Percentiles rank a stretch among this genome's conserved stretches.
Evolutionary conservation across 805 yeast genomes (phyloP).

Genomic region (Candida xiaguanensis): DNA sequence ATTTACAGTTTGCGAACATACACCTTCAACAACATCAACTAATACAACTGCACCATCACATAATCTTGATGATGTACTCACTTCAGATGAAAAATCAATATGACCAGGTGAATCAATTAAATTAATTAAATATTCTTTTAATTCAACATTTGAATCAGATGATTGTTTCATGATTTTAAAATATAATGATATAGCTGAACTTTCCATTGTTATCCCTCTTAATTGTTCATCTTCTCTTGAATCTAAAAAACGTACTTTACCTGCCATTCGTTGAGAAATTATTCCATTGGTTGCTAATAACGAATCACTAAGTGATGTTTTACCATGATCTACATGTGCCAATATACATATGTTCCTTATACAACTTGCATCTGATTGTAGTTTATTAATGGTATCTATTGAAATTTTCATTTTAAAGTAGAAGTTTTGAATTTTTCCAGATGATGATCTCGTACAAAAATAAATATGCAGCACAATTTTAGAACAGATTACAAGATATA

Average conservation of each 20-base stretch:
- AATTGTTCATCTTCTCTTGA: conserved; percentile 94
- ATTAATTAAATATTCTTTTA: conserved; percentile 80
- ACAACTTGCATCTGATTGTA: conserved; percentile 66
- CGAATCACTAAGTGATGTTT: conserved; percentile 91
- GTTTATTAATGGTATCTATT: conserved; percentile 55
- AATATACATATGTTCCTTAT: conserved; percentile 90
- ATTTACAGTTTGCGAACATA: conserved; percentile 93
- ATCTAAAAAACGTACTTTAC: conserved; percentile 88
- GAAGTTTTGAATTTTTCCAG: not conserved
- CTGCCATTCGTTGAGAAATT: conserved; percentile 91
- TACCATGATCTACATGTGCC: conserved; percentile 99
- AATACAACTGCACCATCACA: conserved; percentile 96
- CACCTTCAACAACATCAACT: conserved; percentile 98
- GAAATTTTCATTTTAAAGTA: conserved; percentile 47
- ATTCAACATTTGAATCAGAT: conserved; percentile 29
- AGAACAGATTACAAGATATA: no score
- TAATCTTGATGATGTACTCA: conserved; percentile 88
- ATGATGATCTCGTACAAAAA: not conserved
- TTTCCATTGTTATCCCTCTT: conserved; percentile 97
- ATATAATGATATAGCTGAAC: conserved; percentile 91
- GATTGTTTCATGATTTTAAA: conserved; percentile 57
- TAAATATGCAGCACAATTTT: no score
- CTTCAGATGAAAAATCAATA: conserved; percentile 94
- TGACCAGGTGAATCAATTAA: conserved; percentile 99
- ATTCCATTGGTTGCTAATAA: conserved; percentile 93